Evolutionary conservation across 768 basidiomycete species (phyloP).

Genomic region (Wakefieldia striispora): DNA sequence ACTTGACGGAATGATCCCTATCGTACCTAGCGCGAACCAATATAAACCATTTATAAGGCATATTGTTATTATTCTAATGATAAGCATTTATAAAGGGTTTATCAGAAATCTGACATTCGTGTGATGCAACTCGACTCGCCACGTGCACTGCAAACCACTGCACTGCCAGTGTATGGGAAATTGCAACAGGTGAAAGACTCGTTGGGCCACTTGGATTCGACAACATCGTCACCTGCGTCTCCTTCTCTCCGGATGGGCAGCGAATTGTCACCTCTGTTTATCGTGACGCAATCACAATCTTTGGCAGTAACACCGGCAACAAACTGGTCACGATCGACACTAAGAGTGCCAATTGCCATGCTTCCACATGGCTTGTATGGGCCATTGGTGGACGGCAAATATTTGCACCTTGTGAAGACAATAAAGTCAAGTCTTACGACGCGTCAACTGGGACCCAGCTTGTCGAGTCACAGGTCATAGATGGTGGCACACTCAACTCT

Average conservation of each 20-base stretch:
- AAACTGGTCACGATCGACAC: not conserved
- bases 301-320: not conserved
- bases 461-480: not conserved
- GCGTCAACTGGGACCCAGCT: not conserved
- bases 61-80: no score
- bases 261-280: not conserved
- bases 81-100: no score
- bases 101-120: no score
- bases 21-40: no score
- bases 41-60: no score
- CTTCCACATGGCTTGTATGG: slow-evolving; percentile 2
- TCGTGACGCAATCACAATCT: not conserved
- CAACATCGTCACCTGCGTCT: not conserved
- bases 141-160: no score
- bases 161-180: not conserved
- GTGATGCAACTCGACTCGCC: slow-evolving; percentile 1
- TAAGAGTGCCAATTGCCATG: no score
- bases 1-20: no score
- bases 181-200: not conserved
- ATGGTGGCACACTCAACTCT: not conserved
- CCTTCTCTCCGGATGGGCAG: not conserved
- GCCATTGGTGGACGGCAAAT: not conserved
- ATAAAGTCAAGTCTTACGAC: not conserved
- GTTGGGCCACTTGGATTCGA: slow-evolving; percentile 4
- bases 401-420: not conserved